Conservation (phyloP, 1,139 yeast genomes). For the Saccharomyces pastorianus region DNA sequence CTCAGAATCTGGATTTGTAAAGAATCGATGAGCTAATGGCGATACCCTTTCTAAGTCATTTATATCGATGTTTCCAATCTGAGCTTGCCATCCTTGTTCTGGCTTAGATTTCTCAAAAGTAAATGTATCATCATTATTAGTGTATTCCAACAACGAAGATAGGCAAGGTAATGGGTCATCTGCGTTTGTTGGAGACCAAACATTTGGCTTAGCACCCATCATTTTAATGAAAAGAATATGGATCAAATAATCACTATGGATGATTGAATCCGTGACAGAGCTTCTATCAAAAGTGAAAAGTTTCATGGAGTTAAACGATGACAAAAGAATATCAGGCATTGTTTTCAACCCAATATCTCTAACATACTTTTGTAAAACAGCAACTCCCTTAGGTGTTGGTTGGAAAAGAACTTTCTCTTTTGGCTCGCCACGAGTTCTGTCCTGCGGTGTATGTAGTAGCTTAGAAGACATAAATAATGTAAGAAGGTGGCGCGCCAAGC, state of each 20-base stretch:
- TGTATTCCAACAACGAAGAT: conserved; percentile 27
- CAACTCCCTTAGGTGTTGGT: conserved; percentile 89
- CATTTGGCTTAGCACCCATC: conserved; percentile 61
- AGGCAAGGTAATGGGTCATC: conserved; percentile 38
- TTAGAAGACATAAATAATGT: conserved; percentile 56
- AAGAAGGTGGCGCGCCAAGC: conserved; percentile 45
- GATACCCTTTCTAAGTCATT: conserved; percentile 34
- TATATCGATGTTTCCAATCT: conserved; percentile 10
- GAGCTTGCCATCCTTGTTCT: conserved; percentile 12
- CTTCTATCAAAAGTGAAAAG: conserved; percentile 64
- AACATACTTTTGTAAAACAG: conserved; percentile 56
- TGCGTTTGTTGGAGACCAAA: conserved; percentile 51
- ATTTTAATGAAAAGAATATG: conserved; percentile 54
- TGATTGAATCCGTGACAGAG: conserved; percentile 48
- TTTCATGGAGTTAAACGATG: conserved; percentile 63
- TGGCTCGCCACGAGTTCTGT: conserved; percentile 50
- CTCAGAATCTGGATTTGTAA: conserved; percentile 85
- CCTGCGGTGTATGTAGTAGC: conserved; percentile 68
- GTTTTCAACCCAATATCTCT: conserved; percentile 46
- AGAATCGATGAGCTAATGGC: conserved; percentile 69
- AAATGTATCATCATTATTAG: conserved; percentile 26
- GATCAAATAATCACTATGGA: conserved; percentile 58
- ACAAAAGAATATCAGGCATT: conserved; percentile 42
- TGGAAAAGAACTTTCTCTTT: conserved; percentile 46
- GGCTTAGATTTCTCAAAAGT: conserved; percentile 21